Conservation (phyloP, 139 green algal genomes). For the Picochlorum sp. region DNA sequence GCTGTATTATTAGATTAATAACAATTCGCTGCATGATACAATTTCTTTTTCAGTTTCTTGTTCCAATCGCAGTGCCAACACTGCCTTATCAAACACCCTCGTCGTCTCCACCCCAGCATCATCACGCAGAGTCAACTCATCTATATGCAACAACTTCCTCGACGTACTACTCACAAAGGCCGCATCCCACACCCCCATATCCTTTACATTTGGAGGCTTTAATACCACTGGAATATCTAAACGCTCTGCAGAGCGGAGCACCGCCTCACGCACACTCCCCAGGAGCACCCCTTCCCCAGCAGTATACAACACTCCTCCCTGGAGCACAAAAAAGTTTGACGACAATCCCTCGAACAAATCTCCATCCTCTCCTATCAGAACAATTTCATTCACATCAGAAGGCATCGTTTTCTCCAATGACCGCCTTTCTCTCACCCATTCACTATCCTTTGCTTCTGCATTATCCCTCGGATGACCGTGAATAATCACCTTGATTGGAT, state of each 20-base stretch:
- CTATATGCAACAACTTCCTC: conserved; percentile 47
- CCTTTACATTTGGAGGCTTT: conserved; percentile 24
- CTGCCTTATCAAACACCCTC: conserved; percentile 7
- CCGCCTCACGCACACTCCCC: conserved; percentile 43
- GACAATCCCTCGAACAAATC: conserved; percentile 38
- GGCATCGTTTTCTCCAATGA: conserved; percentile 27
- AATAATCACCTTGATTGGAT: conserved; percentile 41
- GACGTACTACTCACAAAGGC: conserved; percentile 51
- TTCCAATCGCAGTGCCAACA: conserved; percentile 21
- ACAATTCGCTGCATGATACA: conserved; percentile 11
- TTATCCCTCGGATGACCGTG: conserved; percentile 41
- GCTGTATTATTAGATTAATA: neutral
- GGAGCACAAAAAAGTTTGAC: conserved; percentile 54
- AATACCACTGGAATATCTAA: conserved; percentile 37
- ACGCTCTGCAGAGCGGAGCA: conserved; percentile 32
- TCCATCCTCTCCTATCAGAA: conserved; percentile 23
- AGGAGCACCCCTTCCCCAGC: conserved; percentile 44
- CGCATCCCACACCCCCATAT: conserved; percentile 48
- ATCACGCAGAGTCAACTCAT: conserved; percentile 14
- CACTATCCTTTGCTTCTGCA: conserved; percentile 54
- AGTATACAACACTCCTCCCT: conserved; percentile 30
- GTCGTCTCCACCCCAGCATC: neutral
- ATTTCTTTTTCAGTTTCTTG: conserved; percentile 29
- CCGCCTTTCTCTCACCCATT: conserved; percentile 50
- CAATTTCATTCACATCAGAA: conserved; percentile 29